These are phyloP conservation scores for Amoebophrya sp. DNA, from an alignment of 169 alveolate genomes.

Conservation along the genomic window DNA sequence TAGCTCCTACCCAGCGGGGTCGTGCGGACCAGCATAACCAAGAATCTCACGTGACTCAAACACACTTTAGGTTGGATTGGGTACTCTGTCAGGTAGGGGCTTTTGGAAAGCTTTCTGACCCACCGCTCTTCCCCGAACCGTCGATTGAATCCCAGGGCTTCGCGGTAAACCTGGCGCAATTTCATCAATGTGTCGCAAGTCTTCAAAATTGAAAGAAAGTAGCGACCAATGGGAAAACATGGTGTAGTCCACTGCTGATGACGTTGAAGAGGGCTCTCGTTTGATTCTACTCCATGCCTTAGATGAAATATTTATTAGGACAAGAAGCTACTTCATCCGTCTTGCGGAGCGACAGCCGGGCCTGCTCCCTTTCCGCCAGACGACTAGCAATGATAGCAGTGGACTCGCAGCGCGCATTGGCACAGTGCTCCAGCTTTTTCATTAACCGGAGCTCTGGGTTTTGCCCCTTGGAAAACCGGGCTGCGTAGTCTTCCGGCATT, in stretches of 20 bases:
- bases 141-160: background rate
- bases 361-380: background rate
- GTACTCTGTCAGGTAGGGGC: background rate
- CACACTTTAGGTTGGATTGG: no score
- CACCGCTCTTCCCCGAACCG: background rate
- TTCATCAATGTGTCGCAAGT: background rate
- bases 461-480: background rate
- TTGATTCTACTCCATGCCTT: no score
- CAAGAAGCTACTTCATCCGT: background rate
- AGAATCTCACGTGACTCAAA: no score
- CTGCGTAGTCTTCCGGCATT: background rate
- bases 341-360: background rate
- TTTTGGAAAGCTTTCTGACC: background rate
- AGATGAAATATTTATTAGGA: no score
- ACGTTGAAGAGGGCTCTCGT: no score
- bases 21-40: no score
- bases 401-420: background rate
- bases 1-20: no score
- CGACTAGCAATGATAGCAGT: background rate
- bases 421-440: background rate
- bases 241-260: no score
- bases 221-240: no score
- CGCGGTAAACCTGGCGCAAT: background rate
- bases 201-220: no score
- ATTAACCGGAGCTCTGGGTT: background rate